Base-by-base conservation (phyloP, 192 early-diverging fungal species). In the Tieghemiomyces parasiticus region DNA sequence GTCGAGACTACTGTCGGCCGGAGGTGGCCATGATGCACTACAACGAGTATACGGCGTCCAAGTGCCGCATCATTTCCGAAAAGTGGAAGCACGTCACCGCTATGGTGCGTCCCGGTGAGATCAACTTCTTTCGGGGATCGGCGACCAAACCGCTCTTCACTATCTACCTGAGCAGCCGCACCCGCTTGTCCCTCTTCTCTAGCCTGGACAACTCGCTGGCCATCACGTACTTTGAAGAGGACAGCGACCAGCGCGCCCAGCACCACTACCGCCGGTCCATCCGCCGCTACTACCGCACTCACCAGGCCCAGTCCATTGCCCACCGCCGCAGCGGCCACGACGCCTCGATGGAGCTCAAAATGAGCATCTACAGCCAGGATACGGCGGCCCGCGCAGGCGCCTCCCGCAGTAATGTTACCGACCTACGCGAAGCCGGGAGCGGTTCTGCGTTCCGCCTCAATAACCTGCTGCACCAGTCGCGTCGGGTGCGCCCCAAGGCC, bases 111-210 rank as follows among this genome's bases (percentile, higher is more conserved):
- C 54, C 54, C 32, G 54, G 54, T 14, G 31, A 56, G 34, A 56
- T 56, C 3, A 31, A 20, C 13, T 56, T 56, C 29, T 56, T 33
- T 24, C 54, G 54, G 10, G 61, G 66, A 6, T 65, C 67, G 19
- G 60, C 67, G 16, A 55, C 64, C 3, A 58, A 62, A n/a, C 58
- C 68, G 20, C 35, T 63, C 45, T 65, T 69, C 33, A 61, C 67
- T 24, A 63, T 70, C 13, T 63, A 67, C 44, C 59, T 63, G 8
- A 31, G 58, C 3, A 34, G 63, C 33, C 67, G 67, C 1, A 67
- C 73, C 14, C 73, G 67, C 8, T 51, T 75, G 26, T 75, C 73
- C 28, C 63, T 75, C 63, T 75, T 68, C 44, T 75, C 73, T 13
- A 69, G 70, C 26, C 62, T 75, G 54, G 73, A 75, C 32, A 59